Evolutionary conservation across 768 basidiomycete genomes (phyloP).

Genomic region (Sutorius australiensis): DNA sequence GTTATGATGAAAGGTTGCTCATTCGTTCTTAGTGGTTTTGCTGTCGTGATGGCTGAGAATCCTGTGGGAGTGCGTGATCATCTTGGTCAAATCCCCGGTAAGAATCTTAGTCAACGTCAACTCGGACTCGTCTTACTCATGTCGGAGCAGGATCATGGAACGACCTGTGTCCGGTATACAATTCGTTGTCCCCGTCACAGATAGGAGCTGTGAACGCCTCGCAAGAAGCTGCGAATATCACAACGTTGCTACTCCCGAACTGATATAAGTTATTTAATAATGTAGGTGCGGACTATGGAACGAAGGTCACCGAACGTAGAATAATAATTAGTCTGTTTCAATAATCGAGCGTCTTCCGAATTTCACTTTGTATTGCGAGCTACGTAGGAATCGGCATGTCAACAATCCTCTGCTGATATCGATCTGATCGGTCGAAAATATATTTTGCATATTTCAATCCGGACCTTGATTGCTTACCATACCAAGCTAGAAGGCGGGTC

Average conservation of each 20-base stretch:
- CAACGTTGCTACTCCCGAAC: slow-evolving; percentile 12
- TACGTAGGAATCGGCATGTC: too few relatives aligned
- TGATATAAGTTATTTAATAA: not conserved
- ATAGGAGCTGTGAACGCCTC: slow-evolving; percentile 18
- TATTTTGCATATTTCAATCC: too few relatives aligned
- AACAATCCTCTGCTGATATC: too few relatives aligned
- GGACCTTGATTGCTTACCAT: too few relatives aligned
- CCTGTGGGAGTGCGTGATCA: slow-evolving; percentile 15
- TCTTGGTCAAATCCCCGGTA: slow-evolving; percentile 16
- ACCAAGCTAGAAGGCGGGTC: too few relatives aligned
- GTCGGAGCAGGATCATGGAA: slow-evolving; percentile 21
- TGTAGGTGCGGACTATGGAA: too few relatives aligned
- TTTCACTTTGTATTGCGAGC: too few relatives aligned
- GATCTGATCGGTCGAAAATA: too few relatives aligned
- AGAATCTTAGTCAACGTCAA: not conserved
- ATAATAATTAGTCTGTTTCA: not conserved
- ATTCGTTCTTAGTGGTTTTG: slow-evolving; percentile 21
- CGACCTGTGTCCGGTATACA: slow-evolving; percentile 22
- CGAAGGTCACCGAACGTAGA: not conserved
- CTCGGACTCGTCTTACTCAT: not conserved
- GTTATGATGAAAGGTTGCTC: not conserved
- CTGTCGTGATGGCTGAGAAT: slow-evolving; percentile 25
- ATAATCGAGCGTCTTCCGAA: not conserved
- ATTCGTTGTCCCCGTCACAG: slow-evolving; percentile 18
- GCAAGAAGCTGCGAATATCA: slow-evolving; percentile 20